Evolutionary conservation across 1,284 basidiomycete genomes (phyloP).

Genomic region (Exobasidium rhododendri): DNA sequence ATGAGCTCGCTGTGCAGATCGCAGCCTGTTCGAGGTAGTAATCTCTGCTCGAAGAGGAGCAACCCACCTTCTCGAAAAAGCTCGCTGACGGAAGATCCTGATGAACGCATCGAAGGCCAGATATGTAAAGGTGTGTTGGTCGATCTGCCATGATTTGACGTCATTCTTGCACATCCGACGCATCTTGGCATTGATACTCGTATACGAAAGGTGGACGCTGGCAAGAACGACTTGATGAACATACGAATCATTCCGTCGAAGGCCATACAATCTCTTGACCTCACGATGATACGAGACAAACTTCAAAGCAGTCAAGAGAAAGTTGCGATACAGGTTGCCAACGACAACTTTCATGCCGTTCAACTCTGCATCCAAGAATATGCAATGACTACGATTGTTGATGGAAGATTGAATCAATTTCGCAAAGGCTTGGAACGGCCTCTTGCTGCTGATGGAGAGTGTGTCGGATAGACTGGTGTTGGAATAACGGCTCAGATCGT

Average conservation of each 20-base stretch:
- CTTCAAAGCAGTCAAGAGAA: constrained; percentile 81
- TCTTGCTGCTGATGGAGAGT: constrained; percentile 48
- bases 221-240: neutral
- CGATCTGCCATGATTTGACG: neutral
- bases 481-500: constrained; percentile 35
- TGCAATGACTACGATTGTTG: constrained; percentile 60
- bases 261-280: neutral
- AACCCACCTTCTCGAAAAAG: neutral
- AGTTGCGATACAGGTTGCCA: constrained; percentile 77
- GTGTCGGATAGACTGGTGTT: constrained; percentile 50
- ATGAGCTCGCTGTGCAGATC: neutral
- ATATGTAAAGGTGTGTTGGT: neutral
- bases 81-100: neutral
- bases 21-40: neutral
- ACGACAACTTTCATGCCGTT: constrained; percentile 58
- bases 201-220: neutral
- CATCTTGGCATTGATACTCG: neutral
- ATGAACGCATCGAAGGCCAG: neutral
- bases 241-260: neutral
- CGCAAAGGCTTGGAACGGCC: neutral
- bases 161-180: neutral
- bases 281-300: constrained; percentile 71
- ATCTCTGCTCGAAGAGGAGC: neutral
- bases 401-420: constrained; percentile 7
- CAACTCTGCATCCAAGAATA: constrained; percentile 72